Percentiles rank a stretch among this genome's conserved stretches.
These are phyloP conservation scores for Pseudofabraea citricarpa DNA, from an alignment of 2,329 filamentous ascomycete genomes.

Conservation along the genomic window DNA sequence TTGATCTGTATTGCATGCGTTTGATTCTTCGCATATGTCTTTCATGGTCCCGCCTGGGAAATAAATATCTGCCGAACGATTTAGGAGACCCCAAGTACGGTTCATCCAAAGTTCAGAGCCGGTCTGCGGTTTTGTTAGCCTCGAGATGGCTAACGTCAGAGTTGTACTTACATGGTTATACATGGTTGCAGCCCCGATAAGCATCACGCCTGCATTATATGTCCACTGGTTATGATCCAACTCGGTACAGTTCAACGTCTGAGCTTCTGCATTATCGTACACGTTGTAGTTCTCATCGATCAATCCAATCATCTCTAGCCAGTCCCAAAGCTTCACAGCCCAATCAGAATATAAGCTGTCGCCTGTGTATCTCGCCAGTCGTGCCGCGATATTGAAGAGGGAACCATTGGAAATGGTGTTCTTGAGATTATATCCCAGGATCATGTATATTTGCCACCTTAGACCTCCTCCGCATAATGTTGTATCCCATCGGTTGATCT, in stretches of 20 bases:
- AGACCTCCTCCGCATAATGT: slow-evolving; percentile 65
- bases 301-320: slow-evolving; percentile 53
- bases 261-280: slow-evolving; percentile 54
- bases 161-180: slow-evolving; percentile 54
- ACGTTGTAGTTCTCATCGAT: slow-evolving; percentile 55
- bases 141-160: too few relatives aligned
- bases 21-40: slow-evolving; percentile 58
- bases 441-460: slow-evolving; percentile 77
- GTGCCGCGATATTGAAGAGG: slow-evolving; percentile 56
- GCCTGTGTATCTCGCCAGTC: slow-evolving; percentile 68
- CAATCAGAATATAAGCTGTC: slow-evolving; percentile 72
- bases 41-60: slow-evolving; percentile 53
- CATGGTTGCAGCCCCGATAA: slow-evolving; percentile 62
- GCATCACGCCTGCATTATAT: slow-evolving; percentile 63
- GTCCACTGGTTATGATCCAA: slow-evolving; percentile 60
- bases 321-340: slow-evolving; percentile 68
- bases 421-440: slow-evolving; percentile 74
- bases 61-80: slow-evolving; percentile 49
- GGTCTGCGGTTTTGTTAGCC: slow-evolving; percentile 24
- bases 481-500: slow-evolving; percentile 66
- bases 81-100: slow-evolving; percentile 50
- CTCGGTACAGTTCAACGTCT: slow-evolving; percentile 48
- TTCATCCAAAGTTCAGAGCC: slow-evolving; percentile 50
- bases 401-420: slow-evolving; percentile 56
- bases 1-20: slow-evolving; percentile 58